phyloP scores from a whole-genome alignment of 2,329 filamentous ascomycete genomes.

The Zalaria sp. region DNA sequence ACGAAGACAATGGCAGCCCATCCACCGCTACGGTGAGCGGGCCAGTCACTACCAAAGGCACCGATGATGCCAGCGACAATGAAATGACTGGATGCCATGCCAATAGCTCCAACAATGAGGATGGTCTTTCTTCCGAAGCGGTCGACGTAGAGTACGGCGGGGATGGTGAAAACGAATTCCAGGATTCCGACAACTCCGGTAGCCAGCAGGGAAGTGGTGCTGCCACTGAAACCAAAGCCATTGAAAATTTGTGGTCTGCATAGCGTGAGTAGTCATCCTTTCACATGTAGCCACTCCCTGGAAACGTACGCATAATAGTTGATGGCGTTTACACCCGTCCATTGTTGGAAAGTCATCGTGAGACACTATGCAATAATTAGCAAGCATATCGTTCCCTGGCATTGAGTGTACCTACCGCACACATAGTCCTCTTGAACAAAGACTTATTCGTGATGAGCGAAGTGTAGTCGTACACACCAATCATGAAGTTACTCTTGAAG shows the following conservation, averaged over 20 bases:
- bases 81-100: slow-evolving; percentile 16
- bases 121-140: slow-evolving; percentile 51
- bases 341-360: slow-evolving; percentile 14
- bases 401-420: slow-evolving; percentile 26
- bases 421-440: slow-evolving; percentile 51
- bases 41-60: slow-evolving; percentile 12
- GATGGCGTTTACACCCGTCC: slow-evolving; percentile 30
- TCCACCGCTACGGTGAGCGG: slow-evolving; percentile 8
- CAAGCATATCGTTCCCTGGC: not conserved
- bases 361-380: slow-evolving; percentile 1
- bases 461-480: slow-evolving; percentile 6
- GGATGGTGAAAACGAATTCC: slow-evolving; percentile 52
- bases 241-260: slow-evolving; percentile 27
- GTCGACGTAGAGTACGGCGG: slow-evolving; percentile 50
- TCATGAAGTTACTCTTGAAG: slow-evolving; percentile 8
- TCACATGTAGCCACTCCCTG: too few relatives aligned
- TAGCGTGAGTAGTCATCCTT: too few relatives aligned
- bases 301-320: slow-evolving; percentile 25
- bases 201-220: slow-evolving; percentile 41
- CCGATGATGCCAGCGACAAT: slow-evolving; percentile 16
- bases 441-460: slow-evolving; percentile 44
- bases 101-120: slow-evolving; percentile 17
- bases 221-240: slow-evolving; percentile 27
- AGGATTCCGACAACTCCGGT: slow-evolving; percentile 56
- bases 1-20: slow-evolving; percentile 48